Percentiles rank a stretch among this genome's conserved stretches.
Conservation (phyloP, 1,284 basidiomycete species). For the Sphaerobolus stellatus region DNA sequence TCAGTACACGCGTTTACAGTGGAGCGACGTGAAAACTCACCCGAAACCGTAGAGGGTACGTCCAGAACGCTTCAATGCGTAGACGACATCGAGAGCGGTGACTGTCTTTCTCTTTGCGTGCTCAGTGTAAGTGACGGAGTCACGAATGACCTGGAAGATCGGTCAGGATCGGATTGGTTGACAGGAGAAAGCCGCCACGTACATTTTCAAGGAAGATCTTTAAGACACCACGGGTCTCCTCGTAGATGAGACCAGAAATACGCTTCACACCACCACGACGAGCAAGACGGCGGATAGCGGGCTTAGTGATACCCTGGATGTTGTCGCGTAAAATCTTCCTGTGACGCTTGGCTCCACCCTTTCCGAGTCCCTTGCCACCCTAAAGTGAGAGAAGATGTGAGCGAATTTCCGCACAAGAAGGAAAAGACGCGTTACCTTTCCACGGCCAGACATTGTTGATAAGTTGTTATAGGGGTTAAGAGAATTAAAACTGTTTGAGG, state of each 20-base stretch:
- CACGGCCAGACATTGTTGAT: constrained; percentile 55
- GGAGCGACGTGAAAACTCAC: background rate
- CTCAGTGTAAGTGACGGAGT: constrained; percentile 93
- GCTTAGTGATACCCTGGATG: constrained; percentile 73
- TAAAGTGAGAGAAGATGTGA: background rate
- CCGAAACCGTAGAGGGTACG: constrained; percentile 78
- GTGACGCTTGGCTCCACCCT: constrained; percentile 59
- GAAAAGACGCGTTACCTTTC: constrained; percentile 40
- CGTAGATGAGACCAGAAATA: constrained; percentile 70
- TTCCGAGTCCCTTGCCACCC: constrained; percentile 53
- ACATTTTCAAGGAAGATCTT: constrained; percentile 65
- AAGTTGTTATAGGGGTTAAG: constrained; percentile 11
- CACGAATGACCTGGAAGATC: constrained; percentile 69
- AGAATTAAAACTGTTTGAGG: constrained; percentile 1
- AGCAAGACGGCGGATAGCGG: constrained; percentile 62
- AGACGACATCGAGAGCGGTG: constrained; percentile 78
- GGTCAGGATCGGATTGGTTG: background rate
- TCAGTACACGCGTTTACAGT: background rate
- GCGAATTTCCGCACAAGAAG: background rate
- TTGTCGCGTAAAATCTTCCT: constrained; percentile 69
- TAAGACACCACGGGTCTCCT: constrained; percentile 72
- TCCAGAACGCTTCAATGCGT: constrained; percentile 81
- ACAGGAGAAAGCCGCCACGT: constrained; percentile 36
- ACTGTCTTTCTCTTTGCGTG: constrained; percentile 79
- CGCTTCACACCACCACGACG: constrained; percentile 74